phyloP scores from a whole-genome alignment of 495 filamentous ascomycete species.

The Durotheca rogersii region DNA sequence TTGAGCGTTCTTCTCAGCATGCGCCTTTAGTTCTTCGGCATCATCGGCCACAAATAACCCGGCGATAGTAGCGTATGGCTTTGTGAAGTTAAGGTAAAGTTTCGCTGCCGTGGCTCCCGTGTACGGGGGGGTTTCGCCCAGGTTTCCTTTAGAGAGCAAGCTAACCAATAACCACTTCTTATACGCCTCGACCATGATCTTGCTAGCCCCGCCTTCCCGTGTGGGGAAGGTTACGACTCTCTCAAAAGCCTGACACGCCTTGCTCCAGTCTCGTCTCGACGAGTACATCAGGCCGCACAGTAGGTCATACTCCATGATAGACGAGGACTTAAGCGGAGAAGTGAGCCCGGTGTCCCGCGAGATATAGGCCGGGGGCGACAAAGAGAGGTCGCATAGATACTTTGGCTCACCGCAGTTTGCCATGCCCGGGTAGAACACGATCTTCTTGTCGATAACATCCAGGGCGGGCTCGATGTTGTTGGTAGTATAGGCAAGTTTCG shows the following conservation, averaged over 20 bases:
- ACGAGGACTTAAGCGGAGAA: conserved; percentile 52
- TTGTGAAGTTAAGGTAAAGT: conserved; percentile 58
- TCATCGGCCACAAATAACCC: conserved; percentile 65
- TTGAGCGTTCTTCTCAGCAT: conserved; percentile 48
- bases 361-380: conserved; percentile 51
- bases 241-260: conserved; percentile 70
- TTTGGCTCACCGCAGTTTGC: conserved; percentile 30
- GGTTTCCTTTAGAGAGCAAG: conserved; percentile 69
- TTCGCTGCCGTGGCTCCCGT: conserved; percentile 54
- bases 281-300: conserved; percentile 78
- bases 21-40: conserved; percentile 55
- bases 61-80: conserved; percentile 70
- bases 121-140: conserved; percentile 40
- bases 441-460: conserved; percentile 67
- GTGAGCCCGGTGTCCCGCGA: conserved; percentile 60
- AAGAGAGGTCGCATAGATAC: conserved; percentile 37
- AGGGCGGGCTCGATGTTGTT: conserved; percentile 56
- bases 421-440: conserved; percentile 63
- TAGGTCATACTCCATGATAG: conserved; percentile 76
- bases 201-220: conserved; percentile 58
- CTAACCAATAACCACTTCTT: conserved; percentile 89
- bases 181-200: conserved; percentile 84
- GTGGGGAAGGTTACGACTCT: conserved; percentile 66
- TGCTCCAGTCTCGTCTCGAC: conserved; percentile 66
- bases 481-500: conserved; percentile 56